A percentile compares a stretch with the other conserved stretches of the same genome.
Evolutionary conservation across 2,329 filamentous ascomycete species (phyloP).

Genomic region (Pestalotiopsis sp.): DNA sequence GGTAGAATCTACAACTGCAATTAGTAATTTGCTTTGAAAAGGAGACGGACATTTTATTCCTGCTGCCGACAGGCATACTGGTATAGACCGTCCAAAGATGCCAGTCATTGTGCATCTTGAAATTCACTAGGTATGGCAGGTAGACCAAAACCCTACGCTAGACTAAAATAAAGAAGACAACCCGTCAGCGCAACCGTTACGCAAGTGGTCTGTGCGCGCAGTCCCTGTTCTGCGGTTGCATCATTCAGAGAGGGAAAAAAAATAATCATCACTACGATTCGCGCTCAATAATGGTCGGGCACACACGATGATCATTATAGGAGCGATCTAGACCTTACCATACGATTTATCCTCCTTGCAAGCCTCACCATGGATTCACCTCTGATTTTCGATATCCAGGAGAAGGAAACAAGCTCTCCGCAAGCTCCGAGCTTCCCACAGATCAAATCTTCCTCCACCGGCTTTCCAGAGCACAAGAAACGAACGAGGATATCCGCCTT

Average conservation of each 20-base stretch:
- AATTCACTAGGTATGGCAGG: no score
- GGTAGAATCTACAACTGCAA: neutral
- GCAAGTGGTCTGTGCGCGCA: neutral
- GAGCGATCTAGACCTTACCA: neutral
- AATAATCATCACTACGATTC: neutral
- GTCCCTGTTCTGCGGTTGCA: conserved; percentile 16
- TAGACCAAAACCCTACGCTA: neutral
- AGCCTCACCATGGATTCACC: conserved; percentile 18
- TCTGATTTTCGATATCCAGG: conserved; percentile 73
- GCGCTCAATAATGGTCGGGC: neutral
- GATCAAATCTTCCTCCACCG: conserved; percentile 59
- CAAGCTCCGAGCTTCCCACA: conserved; percentile 67
- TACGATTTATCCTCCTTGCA: neutral
- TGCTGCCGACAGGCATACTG: no score
- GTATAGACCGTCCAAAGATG: neutral
- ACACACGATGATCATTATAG: neutral
- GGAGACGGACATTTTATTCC: no score
- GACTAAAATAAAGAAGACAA: neutral
- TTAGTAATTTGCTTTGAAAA: no score
- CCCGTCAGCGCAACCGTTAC: neutral
- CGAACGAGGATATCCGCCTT: conserved; percentile 75
- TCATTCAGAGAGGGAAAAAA: neutral
- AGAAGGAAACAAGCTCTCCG: conserved; percentile 64
- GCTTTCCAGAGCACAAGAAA: conserved; percentile 89
- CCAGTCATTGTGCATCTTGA: neutral